Evolutionary conservation across 2,329 filamentous ascomycete genomes (phyloP), one percentile per base, ranked within the genome.

Genomic region (Epichloe gansuensis): DNA sequence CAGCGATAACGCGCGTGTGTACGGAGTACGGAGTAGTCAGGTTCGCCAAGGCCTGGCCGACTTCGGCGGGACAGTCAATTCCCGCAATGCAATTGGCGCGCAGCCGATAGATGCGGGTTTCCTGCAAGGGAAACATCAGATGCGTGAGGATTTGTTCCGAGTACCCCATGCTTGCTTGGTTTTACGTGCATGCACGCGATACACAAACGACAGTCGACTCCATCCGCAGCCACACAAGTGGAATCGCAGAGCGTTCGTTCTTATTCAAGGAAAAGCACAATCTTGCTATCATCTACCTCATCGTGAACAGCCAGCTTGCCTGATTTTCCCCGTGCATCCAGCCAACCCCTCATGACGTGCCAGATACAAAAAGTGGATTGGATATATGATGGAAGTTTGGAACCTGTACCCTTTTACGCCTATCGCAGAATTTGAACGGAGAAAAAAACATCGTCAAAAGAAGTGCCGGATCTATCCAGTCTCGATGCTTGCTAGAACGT

Each of bases 361-460:
- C 25, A 47, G 12, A 51, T 51, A 40, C 40, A 25, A 48, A 48
- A 45, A n/a, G 6, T 6, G 34, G n/a, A 21, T 40, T 39, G 36
- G 13, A n/a, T 13, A 21, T 38, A 23, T 48, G 17, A 38, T 51
- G 44, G 23, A 17, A 17, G 17, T 17, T 17, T 47, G 17, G 27
- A 51, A 21, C 39, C 49, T 53, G 45, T 36, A 34, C 34, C 49
- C 41, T 38, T 34, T 44, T n/a, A 53, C 52, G 52, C 52, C 49
- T 49, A 15, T 48, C 52, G 52, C 49, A 54, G 53, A 53, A 55
- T 58, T 17, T 23, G 34, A 12, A 27, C 12, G 36, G 8, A 45
- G 25, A 38, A 47, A 51, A 54, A 60, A 58, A 54, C 57, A 53
- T 61, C 55, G 54, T 62, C 55, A n/a, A 27, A 23, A 21, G n/a